Evolutionary conservation across 2,329 filamentous ascomycete genomes (phyloP).

Genomic region (Thelonectria discophora): DNA sequence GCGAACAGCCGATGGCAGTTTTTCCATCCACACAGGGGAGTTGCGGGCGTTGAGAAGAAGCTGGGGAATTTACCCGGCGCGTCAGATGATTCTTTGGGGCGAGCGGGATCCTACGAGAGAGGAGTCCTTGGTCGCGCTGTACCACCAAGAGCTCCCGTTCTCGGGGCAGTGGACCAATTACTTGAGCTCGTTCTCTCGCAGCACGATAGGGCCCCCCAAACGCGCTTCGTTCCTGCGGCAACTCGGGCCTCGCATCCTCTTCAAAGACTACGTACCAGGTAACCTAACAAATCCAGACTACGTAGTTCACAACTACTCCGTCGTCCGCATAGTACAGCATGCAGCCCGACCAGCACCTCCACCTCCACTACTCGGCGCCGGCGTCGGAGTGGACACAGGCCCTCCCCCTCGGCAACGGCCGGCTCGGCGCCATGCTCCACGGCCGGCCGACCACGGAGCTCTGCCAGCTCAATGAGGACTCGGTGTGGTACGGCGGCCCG

Average conservation of each 20-base stretch:
- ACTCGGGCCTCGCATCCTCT: slow-evolving; percentile 16
- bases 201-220: slow-evolving; percentile 6
- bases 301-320: no score
- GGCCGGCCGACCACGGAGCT: slow-evolving; percentile 54
- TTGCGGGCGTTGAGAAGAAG: neutral
- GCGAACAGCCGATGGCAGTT: slow-evolving; percentile 14
- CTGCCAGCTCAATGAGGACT: slow-evolving; percentile 57
- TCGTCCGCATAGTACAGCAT: no score
- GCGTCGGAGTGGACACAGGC: slow-evolving; percentile 45
- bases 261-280: neutral
- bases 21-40: slow-evolving; percentile 26
- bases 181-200: neutral
- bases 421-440: slow-evolving; percentile 53
- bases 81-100: slow-evolving; percentile 5
- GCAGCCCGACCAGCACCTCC: slow-evolving; percentile 27
- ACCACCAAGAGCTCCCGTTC: slow-evolving; percentile 7
- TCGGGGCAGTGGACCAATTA: slow-evolving; percentile 13
- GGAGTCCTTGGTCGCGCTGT: slow-evolving; percentile 1
- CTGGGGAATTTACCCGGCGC: slow-evolving; percentile 25
- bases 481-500: slow-evolving; percentile 56
- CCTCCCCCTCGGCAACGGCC: slow-evolving; percentile 60
- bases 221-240: slow-evolving; percentile 14
- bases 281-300: no score
- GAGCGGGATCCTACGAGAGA: neutral
- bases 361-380: slow-evolving; percentile 37